Base-by-base conservation (phyloP, 2,329 filamentous ascomycete genomes). In the Chalaropsis thielavioides region DNA sequence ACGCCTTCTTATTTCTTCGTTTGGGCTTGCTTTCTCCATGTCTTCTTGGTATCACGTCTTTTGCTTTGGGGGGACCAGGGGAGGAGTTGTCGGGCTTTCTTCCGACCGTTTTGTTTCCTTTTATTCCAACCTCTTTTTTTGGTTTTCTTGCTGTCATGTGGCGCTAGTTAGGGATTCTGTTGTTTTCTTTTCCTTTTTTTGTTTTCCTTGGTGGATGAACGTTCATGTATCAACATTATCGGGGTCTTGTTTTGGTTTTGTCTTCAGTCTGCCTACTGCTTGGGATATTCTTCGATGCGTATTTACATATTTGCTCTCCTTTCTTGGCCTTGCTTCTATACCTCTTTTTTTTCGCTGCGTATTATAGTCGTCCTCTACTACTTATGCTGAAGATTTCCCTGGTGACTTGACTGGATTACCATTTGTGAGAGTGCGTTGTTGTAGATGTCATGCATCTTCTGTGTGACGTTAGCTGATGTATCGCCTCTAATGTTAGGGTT, bases 161-260 rank as follows among this genome's bases (percentile, higher is more conserved):
- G 54, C 54, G 54, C 54, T 58, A 58, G 54, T n/a, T 58, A 27
- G 44, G 38, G 19, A 43, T n/a, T 54, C 44, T 22, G 61, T 13
- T 65, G 41, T 41, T 15, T 41, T 63, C 15, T 41, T 65, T 22
- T 43, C 64, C 51, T 66, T 49, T 62, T 62, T 19, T 46, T 43
- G 15, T 31, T 27, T n/a, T 58, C 62, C 17, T 41, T 46, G 22
- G 54, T n/a, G 54, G 27, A 58, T 58, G 27, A 58, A 58, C 24
- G 15, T 31, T 58, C 31, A 31, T 58, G 54, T 58, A 58, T 58
- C 54, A 38, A 38, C 61, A 58, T 58, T 58, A 8, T 31, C 17
- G 24, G 27, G 27, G 24, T 58, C 54, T 46, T 58, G 54, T 58
- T 58, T 58, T 58, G 27, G 7, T 19, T 6, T 38, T 38, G 35